Base-by-base conservation (phyloP, 177 flowering plant species). In the Telopea speciosissima region DNA sequence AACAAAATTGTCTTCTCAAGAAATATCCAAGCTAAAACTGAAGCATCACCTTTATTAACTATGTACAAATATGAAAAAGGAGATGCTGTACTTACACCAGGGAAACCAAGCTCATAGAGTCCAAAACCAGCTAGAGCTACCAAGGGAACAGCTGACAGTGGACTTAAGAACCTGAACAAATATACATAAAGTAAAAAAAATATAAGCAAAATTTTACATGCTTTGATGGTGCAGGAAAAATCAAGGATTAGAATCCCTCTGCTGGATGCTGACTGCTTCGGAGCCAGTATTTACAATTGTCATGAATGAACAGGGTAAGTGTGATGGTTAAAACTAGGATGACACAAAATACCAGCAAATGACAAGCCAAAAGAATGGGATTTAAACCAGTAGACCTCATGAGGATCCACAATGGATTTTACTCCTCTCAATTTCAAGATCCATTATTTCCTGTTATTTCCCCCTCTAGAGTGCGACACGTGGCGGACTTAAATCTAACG, bases 141-240 rank as follows among this genome's bases (percentile, higher is more conserved):
- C 86, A 93, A 80, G 64, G 98, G 98, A 79, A 83, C 88, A 49
- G 83, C 91, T 66, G 98, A 91, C 71, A 93, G 91, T 62, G 98
- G 98, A 78, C 97, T 91, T 71, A 93, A 71, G 63, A 93, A 91
- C 87, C 98, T 93, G 85, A 19, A 78, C 12, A 65, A 44, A 63
- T 3, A 28, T 11, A 36, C n/a, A n/a, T n/a, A n/a, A 31, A 45
- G 12, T 22, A 17, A 28, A 58, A 19, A 68, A 58, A 23, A 36
- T 6, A 36, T 36, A 36, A 68, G 36, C 60, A 36, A 22, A 28
- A 24, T 17, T 6, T 25, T 26, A 67, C 16, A n/a, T 23, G 54
- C 25, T 23, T 61, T 19, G 21, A 61, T 11, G 63, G 63, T 1
- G 59, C 3, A 49, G 49, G 24, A 22, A 69, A 8, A 33, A 36